phyloP scores from a whole-genome alignment of 2,329 filamentous ascomycete species.

The Xylariaceae sp. region DNA sequence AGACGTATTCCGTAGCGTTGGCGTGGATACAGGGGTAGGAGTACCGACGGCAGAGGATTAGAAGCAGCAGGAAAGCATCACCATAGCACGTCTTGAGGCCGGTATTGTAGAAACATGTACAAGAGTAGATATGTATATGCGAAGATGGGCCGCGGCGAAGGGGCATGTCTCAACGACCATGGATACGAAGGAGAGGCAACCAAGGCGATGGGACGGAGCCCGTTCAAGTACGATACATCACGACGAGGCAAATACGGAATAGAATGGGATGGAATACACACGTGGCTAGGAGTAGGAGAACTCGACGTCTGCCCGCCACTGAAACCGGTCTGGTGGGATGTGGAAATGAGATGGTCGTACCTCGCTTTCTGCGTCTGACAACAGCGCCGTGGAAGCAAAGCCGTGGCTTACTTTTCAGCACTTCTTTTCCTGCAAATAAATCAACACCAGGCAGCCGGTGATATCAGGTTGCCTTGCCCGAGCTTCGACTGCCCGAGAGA shows the following conservation, averaged over 20 bases:
- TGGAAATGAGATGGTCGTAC: slow-evolving; percentile 22
- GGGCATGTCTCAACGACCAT: slow-evolving; percentile 1
- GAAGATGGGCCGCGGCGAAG: background rate
- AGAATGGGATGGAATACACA: background rate
- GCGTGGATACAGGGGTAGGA: slow-evolving; percentile 5
- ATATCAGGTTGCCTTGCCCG: background rate
- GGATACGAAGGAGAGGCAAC: slow-evolving; percentile 10
- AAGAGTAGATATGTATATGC: background rate
- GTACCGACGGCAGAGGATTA: background rate
- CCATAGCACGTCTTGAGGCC: background rate
- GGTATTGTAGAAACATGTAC: background rate
- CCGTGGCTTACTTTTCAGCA: background rate
- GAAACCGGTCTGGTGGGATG: slow-evolving; percentile 11
- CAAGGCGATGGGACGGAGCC: slow-evolving; percentile 4
- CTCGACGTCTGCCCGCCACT: slow-evolving; percentile 3
- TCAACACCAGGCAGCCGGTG: background rate
- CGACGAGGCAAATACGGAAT: background rate
- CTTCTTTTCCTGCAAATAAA: background rate
- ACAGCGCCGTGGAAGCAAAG: background rate
- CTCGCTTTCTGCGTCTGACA: slow-evolving; percentile 8
- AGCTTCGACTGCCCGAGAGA: background rate
- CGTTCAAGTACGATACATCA: slow-evolving; percentile 2
- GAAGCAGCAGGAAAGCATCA: background rate
- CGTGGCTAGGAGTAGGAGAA: slow-evolving; percentile 14
- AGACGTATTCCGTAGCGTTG: background rate